A percentile compares a stretch with the other conserved stretches of the same genome.
Conservation (phyloP, 2,329 filamentous ascomycete species). For the Ophiostoma fasciatum region DNA sequence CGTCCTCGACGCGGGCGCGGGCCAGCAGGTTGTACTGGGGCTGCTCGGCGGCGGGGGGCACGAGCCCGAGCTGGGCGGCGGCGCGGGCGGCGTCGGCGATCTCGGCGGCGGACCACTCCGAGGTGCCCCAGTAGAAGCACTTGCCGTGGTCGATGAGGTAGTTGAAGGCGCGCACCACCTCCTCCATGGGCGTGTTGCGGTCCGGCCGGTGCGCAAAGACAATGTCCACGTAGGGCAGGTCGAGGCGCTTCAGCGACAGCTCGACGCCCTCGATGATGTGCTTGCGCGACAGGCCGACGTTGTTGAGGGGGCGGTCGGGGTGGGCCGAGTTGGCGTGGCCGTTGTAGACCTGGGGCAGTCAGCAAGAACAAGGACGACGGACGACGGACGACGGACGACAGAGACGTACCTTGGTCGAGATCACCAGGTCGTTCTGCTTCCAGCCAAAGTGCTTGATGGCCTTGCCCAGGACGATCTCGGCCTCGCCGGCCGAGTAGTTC, state of each 20-base stretch:
- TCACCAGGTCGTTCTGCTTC: conserved; percentile 38
- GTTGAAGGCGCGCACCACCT: conserved; percentile 57
- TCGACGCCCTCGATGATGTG: conserved; percentile 46
- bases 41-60: conserved; percentile 52
- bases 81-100: conserved; percentile 47
- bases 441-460: conserved; percentile 37
- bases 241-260: conserved; percentile 40
- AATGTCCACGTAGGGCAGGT: conserved; percentile 49
- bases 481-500: conserved; percentile 32
- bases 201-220: conserved; percentile 58
- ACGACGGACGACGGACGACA: too few species aligned
- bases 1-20: conserved; percentile 42
- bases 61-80: conserved; percentile 43
- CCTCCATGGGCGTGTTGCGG: conserved; percentile 53
- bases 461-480: conserved; percentile 35
- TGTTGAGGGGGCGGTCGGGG: conserved; percentile 31
- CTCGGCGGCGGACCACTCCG: conserved; percentile 55
- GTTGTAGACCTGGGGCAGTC: conserved; percentile 4
- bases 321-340: conserved; percentile 7
- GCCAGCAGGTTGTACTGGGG: conserved; percentile 51
- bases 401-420: conserved; percentile 33
- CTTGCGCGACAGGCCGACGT: conserved; percentile 43
- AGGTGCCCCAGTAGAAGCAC: conserved; percentile 59
- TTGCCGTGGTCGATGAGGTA: conserved; percentile 52
- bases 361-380: too few species aligned